Evolutionary conservation across 345 rosid species (phyloP).

Genomic region (Melaleuca alternifolia): DNA sequence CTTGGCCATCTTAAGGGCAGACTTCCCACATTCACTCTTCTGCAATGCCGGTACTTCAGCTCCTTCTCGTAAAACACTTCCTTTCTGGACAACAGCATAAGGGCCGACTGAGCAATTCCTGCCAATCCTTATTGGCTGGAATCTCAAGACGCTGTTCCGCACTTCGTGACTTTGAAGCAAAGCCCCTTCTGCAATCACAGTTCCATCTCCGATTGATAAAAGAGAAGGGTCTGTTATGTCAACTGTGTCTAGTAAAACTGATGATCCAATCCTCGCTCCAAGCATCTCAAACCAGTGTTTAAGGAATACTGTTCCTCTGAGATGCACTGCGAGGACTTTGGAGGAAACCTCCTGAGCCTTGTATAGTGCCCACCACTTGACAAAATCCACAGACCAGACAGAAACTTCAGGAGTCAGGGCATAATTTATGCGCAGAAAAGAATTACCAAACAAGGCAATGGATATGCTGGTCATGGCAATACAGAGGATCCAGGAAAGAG

Average conservation of each 20-base stretch:
- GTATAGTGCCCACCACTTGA: constrained; percentile 74
- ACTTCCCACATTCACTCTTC: constrained; percentile 28
- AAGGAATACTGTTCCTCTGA: constrained; percentile 53
- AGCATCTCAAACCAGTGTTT: constrained; percentile 60
- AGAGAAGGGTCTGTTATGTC: constrained; percentile 60
- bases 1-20: constrained; percentile 11
- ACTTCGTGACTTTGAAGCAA: constrained; percentile 58
- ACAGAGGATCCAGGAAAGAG: constrained; percentile 64
- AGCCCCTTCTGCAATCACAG: constrained; percentile 54
- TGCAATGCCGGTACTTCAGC: constrained; percentile 39
- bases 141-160: constrained; percentile 38
- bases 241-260: constrained; percentile 45
- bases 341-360: constrained; percentile 50
- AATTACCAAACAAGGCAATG: constrained; percentile 40
- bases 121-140: constrained; percentile 38
- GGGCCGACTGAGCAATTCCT: constrained; percentile 45
- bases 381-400: constrained; percentile 50
- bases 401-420: constrained; percentile 33
- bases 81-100: constrained; percentile 51
- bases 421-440: constrained; percentile 53
- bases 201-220: constrained; percentile 53
- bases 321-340: constrained; percentile 45
- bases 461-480: constrained; percentile 24
- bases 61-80: constrained; percentile 35
- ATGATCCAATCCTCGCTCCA: constrained; percentile 55